phyloP scores from a whole-genome alignment of 495 filamentous ascomycete species.

The Lindgomyces ingoldianus region DNA sequence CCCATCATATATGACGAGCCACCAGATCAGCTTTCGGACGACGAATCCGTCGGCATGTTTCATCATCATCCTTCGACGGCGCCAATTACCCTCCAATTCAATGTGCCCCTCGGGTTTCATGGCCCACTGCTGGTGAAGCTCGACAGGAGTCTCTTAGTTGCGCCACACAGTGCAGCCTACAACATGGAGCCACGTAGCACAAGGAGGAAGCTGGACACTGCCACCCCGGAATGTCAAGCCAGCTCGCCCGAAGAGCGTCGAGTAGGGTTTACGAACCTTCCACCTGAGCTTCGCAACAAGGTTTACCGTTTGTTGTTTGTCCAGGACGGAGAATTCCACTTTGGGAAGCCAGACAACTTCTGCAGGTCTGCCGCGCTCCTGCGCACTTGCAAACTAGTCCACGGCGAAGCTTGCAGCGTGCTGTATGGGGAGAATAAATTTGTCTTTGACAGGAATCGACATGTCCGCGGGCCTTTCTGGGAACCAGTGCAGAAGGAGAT shows the following conservation, averaged over 20 bases:
- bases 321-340: slow-evolving; percentile 24
- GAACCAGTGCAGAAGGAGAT: slow-evolving; percentile 34
- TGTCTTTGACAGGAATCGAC: slow-evolving; percentile 34
- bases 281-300: slow-evolving; percentile 46
- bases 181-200: not conserved
- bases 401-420: slow-evolving; percentile 42
- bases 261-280: slow-evolving; percentile 43
- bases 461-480: slow-evolving; percentile 30
- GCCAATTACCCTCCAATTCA: slow-evolving; percentile 39
- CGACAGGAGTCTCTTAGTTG: slow-evolving; percentile 17
- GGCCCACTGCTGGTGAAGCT: slow-evolving; percentile 38
- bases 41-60: slow-evolving; percentile 10
- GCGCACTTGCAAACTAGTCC: slow-evolving; percentile 41
- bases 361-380: slow-evolving; percentile 42
- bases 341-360: slow-evolving; percentile 37
- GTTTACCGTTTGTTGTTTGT: slow-evolving; percentile 44
- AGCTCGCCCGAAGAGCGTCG: not conserved
- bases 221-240: not conserved
- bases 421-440: slow-evolving; percentile 48
- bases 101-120: slow-evolving; percentile 39
- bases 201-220: not conserved
- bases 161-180: not conserved
- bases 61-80: not conserved
- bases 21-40: slow-evolving; percentile 15
- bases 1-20: slow-evolving; percentile 29